Base-by-base conservation (phyloP, 495 filamentous ascomycete species). In the Podospora pseudoanserina region DNA sequence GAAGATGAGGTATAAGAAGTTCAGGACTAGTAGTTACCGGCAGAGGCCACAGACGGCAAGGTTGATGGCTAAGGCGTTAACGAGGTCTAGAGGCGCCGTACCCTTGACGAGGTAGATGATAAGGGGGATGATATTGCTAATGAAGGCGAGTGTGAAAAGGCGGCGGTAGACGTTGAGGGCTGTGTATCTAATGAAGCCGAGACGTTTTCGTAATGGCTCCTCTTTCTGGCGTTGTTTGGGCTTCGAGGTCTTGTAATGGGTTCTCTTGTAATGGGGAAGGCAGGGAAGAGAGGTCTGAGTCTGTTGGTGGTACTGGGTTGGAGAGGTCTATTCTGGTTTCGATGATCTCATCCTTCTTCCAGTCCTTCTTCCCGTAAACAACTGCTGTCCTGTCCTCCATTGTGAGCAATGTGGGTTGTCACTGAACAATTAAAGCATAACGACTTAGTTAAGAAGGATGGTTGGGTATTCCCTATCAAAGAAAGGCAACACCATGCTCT, bases 151-250 rank as follows among this genome's bases (percentile, higher is more conserved):
- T 19, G 19, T 74, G 68, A 78, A 77, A n/a, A 78, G 72, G 11
- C 76, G 74, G 28, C 73, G 71, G 67, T 78, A 76, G 68, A 75
- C 71, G 63, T 75, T 78, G 62, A 78, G 66, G 58, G 63, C 65
- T 5, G 71, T 70, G 71, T 72, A 78, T 4, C 75, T 74, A 65
- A 77, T 18, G 57, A 72, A 71, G 34, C 70, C 70, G 34, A 78
- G 64, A n/a, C 60, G 73, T 59, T 77, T 78, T 60, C 63, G 69
- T n/a, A 69, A 65, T 67, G 63, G 63, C 54, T 64, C 64, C 49
- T 69, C 53, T 34, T 34, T 66, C 58, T 3, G 65, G 39, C 65
- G 63, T 44, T 32, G n/a, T 13, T 56, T 74, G 74, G 55, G 69
- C 74, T 34, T 73, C 69, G 71, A 73, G 60, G 60, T 77, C 72